A percentile compares a stretch with the other conserved stretches of the same genome.
Evolutionary conservation across 768 basidiomycete genomes (phyloP).

Genomic region (Porpolomopsis calyptriformis): DNA sequence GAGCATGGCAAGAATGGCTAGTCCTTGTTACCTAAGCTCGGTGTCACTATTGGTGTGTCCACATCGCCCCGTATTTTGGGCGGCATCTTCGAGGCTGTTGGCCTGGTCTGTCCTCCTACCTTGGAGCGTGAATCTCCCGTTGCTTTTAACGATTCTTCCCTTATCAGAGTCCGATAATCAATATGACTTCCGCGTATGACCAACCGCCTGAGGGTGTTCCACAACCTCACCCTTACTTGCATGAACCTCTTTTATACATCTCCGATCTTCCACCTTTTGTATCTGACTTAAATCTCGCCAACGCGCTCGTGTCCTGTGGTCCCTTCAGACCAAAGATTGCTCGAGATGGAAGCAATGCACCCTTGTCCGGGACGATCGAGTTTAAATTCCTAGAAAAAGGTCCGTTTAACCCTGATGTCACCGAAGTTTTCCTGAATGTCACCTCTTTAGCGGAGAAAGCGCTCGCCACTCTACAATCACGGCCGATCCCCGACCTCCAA

Average conservation of each 20-base stretch:
- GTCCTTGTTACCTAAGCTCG: too few relatives aligned
- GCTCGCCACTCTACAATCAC: constrained; percentile 70
- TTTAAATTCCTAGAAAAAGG: constrained; percentile 78
- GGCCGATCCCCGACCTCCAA: constrained; percentile 50
- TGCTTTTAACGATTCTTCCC: background rate
- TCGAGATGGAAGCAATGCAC: constrained; percentile 43
- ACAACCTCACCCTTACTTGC: constrained; percentile 72
- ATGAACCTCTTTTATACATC: constrained; percentile 74
- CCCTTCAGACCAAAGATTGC: constrained; percentile 73
- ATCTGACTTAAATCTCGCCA: constrained; percentile 66
- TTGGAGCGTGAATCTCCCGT: too few relatives aligned
- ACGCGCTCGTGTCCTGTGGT: constrained; percentile 62
- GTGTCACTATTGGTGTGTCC: too few relatives aligned
- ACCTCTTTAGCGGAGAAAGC: constrained; percentile 72
- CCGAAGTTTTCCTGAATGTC: background rate
- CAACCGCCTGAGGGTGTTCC: constrained; percentile 14
- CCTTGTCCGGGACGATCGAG: constrained; percentile 67
- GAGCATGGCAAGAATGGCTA: too few relatives aligned
- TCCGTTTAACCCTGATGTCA: constrained; percentile 23
- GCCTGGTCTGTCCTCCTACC: background rate
- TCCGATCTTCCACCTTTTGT: constrained; percentile 66
- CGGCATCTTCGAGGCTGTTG: background rate
- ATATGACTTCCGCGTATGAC: background rate
- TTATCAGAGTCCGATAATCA: background rate
- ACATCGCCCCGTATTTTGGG: background rate